These are phyloP conservation scores for Albatrellus ellisii DNA, from an alignment of 768 basidiomycete genomes.

Conservation along the genomic window DNA sequence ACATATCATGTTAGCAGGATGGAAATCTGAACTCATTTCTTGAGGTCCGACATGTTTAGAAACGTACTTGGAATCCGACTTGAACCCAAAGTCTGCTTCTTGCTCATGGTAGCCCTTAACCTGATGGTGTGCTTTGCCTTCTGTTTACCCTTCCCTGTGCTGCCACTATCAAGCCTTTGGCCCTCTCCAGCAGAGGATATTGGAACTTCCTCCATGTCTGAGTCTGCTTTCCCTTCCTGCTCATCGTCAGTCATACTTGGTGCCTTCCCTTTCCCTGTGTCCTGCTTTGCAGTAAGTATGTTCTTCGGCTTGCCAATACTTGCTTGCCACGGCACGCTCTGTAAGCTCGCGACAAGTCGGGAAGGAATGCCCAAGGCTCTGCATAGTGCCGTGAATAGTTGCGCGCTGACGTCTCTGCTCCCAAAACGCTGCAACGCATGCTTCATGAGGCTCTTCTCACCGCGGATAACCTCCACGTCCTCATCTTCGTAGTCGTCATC, in stretches of 20 bases:
- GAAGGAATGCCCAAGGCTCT: slow-evolving; percentile 79
- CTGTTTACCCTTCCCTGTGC: slow-evolving; percentile 35
- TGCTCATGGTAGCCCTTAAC: slow-evolving; percentile 41
- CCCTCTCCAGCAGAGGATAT: slow-evolving; percentile 27
- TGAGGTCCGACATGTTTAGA: not conserved
- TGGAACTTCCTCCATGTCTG: slow-evolving; percentile 26
- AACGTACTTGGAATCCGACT: slow-evolving; percentile 3
- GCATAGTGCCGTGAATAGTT: slow-evolving; percentile 85
- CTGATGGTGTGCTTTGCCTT: slow-evolving; percentile 42
- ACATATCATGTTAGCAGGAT: not conserved
- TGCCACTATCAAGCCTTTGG: slow-evolving; percentile 27
- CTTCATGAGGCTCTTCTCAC: slow-evolving; percentile 85
- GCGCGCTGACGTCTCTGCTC: slow-evolving; percentile 75
- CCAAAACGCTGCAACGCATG: slow-evolving; percentile 73
- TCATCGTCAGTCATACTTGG: slow-evolving; percentile 20
- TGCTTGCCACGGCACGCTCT: slow-evolving; percentile 85
- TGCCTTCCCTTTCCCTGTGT: slow-evolving; percentile 22
- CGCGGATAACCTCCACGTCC: slow-evolving; percentile 52
- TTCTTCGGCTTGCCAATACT: slow-evolving; percentile 44
- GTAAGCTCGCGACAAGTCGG: slow-evolving; percentile 79
- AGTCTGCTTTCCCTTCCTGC: slow-evolving; percentile 23
- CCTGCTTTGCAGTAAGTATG: slow-evolving; percentile 27
- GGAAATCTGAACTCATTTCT: not conserved
- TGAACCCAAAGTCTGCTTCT: slow-evolving; percentile 31
- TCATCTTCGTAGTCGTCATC: slow-evolving; percentile 24